Evolutionary conservation across 345 rosid genomes (phyloP).

Genomic region (Melastoma malabathricum): DNA sequence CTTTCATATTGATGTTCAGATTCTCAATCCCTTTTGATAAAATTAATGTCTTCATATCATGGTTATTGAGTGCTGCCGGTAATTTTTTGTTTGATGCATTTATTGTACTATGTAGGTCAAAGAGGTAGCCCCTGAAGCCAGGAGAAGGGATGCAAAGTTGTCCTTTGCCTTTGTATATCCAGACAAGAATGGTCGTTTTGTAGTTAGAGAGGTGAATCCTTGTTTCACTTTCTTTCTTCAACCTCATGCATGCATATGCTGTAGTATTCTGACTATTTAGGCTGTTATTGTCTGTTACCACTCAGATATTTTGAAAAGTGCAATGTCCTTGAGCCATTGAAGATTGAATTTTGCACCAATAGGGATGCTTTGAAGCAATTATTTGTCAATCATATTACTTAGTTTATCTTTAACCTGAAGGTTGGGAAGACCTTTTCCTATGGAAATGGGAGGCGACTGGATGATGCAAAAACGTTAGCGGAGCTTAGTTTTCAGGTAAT

Average conservation of each 20-base stretch:
- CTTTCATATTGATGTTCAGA: too few relatives aligned
- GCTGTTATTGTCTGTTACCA: not conserved
- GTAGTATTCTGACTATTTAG: not conserved
- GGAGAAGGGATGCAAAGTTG: slow-evolving; percentile 78
- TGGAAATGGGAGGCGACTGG: slow-evolving; percentile 53
- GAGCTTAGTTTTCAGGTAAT: slow-evolving; percentile 74
- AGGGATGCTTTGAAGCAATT: not conserved
- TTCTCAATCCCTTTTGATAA: too few relatives aligned
- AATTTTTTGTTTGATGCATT: too few relatives aligned
- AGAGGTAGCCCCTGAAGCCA: slow-evolving; percentile 86
- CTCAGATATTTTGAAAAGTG: not conserved
- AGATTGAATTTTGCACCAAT: not conserved
- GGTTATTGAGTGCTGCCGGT: too few relatives aligned
- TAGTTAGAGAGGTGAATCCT: slow-evolving; percentile 49
- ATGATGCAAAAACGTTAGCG: slow-evolving; percentile 61
- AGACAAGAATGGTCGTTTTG: slow-evolving; percentile 60
- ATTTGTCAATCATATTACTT: not conserved
- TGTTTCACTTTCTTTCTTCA: not conserved
- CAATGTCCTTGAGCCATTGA: too few relatives aligned
- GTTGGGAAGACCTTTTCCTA: slow-evolving; percentile 71
- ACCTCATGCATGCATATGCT: not conserved
- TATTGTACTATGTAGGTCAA: slow-evolving; percentile 31
- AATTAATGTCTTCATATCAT: too few relatives aligned
- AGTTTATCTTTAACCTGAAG: slow-evolving; percentile 19
- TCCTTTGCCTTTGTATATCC: slow-evolving; percentile 93